Evolutionary conservation across 2,329 filamentous ascomycete species (phyloP), one percentile per base, ranked within the genome.

Genomic region (Monilinia vaccinii-corymbosi): DNA sequence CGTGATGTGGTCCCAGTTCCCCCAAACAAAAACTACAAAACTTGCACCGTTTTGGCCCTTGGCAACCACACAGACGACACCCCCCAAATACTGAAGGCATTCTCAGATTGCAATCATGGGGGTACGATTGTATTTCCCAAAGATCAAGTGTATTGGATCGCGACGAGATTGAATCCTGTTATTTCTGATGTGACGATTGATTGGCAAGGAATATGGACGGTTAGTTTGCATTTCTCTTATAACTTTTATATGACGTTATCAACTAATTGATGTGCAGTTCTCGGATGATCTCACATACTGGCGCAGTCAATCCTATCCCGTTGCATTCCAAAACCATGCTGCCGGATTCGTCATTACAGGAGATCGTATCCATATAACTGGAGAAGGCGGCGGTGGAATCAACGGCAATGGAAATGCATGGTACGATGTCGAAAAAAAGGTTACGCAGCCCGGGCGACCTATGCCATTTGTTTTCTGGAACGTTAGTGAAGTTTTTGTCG

Each of bases 381-480:
- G 80, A 13, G 73, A 78, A 60, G 74, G 74, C 0, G 81, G 76
- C 0, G 79, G 79, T n/a, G 77, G 78, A 2, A 81, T 83, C 52
- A 68, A 80, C 59, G 80, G 80, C 7, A 81, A 80, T 62, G 79
- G 81, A 3, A 76, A 83, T 62, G 66, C 73, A 1, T 83, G 80
- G 80, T 83, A 83, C 62, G 75, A 71, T 21, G 76, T 71, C 10
- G 79, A 82, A 67, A 64, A 73, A 31, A 75, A 72, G 16, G 63
- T 69, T 7, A 82, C 79, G 0, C 75, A 75, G 57, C 75, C 76
- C 1, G 80, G 80, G 4, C 71, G 81, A 11, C 80, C 80, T 0
- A 83, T 83, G 79, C 79, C 80, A 0, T 82, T 83, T 60, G 79
- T 82, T 4, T 76, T 81, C 56, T 83, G 80, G 80, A 83, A 82